These are phyloP conservation scores for Exsudoporus frostii DNA, from an alignment of 768 basidiomycete genomes.

Conservation along the genomic window DNA sequence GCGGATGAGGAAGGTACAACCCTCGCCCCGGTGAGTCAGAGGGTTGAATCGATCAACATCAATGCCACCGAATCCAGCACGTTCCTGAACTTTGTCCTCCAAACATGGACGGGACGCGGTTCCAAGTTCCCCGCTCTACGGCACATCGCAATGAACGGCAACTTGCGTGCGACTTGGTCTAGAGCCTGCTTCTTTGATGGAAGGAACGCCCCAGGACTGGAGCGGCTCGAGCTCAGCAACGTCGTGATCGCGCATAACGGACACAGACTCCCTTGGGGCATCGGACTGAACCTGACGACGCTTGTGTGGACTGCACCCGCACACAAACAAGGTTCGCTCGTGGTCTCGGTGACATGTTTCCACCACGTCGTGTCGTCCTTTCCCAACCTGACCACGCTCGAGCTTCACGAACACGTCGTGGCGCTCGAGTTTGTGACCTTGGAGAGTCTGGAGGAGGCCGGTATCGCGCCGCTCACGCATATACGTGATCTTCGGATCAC, in stretches of 20 bases:
- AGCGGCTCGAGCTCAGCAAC: constrained; percentile 18
- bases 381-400: constrained; percentile 18
- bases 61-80: constrained; percentile 14
- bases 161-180: constrained; percentile 19
- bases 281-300: constrained; percentile 16
- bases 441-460: constrained; percentile 1
- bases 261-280: constrained; percentile 9
- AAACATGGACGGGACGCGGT: constrained; percentile 13
- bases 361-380: constrained; percentile 20
- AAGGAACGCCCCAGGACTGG: constrained; percentile 11
- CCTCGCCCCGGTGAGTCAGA: constrained; percentile 3
- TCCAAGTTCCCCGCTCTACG: constrained; percentile 13
- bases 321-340: constrained; percentile 5
- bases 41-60: constrained; percentile 16
- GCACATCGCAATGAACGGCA: constrained; percentile 10
- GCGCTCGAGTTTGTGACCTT: constrained; percentile 6
- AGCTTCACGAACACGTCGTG: constrained; percentile 13
- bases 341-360: constrained; percentile 16
- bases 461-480: constrained; percentile 7
- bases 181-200: constrained; percentile 18
- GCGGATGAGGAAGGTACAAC: not conserved
- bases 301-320: constrained; percentile 21
- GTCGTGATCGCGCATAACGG: constrained; percentile 11
- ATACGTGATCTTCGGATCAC: constrained; percentile 10
- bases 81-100: constrained; percentile 19